Conservation (phyloP, 2,329 filamentous ascomycete genomes). For the Aureobasidium sp. region DNA sequence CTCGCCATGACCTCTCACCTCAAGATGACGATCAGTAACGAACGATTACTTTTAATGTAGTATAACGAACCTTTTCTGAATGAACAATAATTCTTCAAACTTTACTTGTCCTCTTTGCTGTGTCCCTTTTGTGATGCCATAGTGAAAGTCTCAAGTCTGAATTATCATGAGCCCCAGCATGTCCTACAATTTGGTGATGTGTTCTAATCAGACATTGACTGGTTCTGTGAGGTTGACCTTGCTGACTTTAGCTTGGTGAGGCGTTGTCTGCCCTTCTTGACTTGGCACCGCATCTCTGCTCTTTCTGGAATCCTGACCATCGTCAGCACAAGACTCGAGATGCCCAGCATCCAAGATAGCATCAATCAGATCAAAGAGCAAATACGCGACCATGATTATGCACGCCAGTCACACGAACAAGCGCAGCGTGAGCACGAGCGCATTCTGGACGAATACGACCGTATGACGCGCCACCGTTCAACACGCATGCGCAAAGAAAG, state of each 20-base stretch:
- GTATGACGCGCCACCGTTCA: slow-evolving; percentile 14
- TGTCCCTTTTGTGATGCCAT: too few species aligned
- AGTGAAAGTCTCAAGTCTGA: too few species aligned
- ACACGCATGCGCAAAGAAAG: slow-evolving; percentile 9
- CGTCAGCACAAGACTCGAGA: neutral
- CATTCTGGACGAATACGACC: slow-evolving; percentile 16
- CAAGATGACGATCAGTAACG: neutral
- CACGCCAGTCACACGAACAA: neutral
- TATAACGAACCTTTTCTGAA: slow-evolving; percentile 10
- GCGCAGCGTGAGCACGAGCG: slow-evolving; percentile 13
- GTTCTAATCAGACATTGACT: too few species aligned
- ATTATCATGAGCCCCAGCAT: too few species aligned
- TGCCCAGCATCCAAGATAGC: slow-evolving; percentile 13
- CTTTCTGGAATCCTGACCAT: neutral
- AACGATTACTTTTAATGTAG: slow-evolving; percentile 10
- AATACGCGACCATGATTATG: neutral
- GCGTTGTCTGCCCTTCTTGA: neutral
- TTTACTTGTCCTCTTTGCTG: neutral
- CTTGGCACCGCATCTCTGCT: neutral
- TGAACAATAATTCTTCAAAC: neutral
- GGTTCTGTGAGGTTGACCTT: neutral
- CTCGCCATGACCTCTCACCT: neutral
- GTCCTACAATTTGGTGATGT: neutral
- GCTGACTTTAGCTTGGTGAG: neutral
- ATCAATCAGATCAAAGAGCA: slow-evolving; percentile 5